Base-by-base conservation (phyloP, 805 yeast genomes). In the Sugiyamaella americana region DNA sequence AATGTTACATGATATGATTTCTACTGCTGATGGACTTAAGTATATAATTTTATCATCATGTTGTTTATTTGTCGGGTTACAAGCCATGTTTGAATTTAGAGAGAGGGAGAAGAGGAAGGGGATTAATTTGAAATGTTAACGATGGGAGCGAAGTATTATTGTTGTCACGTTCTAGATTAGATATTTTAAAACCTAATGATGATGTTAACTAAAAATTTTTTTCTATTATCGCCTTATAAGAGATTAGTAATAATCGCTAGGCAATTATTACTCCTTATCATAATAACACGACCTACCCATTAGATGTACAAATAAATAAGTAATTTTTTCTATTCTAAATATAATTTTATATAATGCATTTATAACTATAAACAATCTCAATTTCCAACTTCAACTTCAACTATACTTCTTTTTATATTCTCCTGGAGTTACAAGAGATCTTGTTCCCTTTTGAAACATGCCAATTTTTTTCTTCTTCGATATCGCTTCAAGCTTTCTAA, bases 21-120 rank as follows among this genome's bases (percentile, higher is more conserved):
- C 76, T 21, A 87, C 98, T 0, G 63, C 69, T 16, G 69, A 73
- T 6, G 98, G 98, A 0, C 60, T 84, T 35, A 55, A 60, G 42
- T 69, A 62, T 43, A 66, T 67, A 19, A 84, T 87, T 57, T 75
- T 84, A 45, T 79, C 94, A 3, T 79, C 84, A 48, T 60, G 63
- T 2, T 77, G 84, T 50, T 69, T 93, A 37, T 93, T 84, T 64
- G 80, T 87, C 16, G 98, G 84, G 2, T 82, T 79, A 1, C 98
- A 91, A 64, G 83, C 88, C 17, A 93, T 93, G 98, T 89, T 88
- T 67, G 98, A 93, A 65, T 66, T 85, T 49, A 75, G 99, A 57
- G 95, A 87, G 61, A 68, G 79, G 21, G 99, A 93, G 63, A 82
- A 77, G 60, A 76, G 98, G 58, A 71, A 75, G 36, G 97, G 97